Conservation (phyloP, 768 basidiomycete species). For the Boletus coccyginus region DNA sequence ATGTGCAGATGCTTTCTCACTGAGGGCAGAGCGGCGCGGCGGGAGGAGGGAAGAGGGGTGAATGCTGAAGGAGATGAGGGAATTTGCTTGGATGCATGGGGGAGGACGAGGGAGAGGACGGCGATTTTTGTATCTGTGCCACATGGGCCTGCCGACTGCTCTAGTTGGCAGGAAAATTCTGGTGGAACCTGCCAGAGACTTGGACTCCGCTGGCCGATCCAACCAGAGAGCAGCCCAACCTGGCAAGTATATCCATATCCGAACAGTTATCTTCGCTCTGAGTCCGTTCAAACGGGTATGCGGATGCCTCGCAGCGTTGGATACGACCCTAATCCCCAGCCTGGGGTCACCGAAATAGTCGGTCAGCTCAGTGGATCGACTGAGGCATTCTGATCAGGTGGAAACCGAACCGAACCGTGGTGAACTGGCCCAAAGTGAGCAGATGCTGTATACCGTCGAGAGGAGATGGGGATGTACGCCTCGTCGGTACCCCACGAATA, state of each 20-base stretch:
- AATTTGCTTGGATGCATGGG: not conserved
- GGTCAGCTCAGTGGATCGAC: not conserved
- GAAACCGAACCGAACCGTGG: not conserved
- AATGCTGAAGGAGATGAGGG: not conserved
- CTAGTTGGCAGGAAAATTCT: not conserved
- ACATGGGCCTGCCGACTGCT: conserved; percentile 5
- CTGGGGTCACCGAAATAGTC: not conserved
- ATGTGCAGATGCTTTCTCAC: not conserved
- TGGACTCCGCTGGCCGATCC: not conserved
- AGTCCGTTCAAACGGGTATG: not conserved
- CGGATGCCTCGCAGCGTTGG: not conserved
- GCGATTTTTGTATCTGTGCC: not conserved
- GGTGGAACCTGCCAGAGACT: too few relatives aligned
- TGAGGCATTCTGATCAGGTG: not conserved
- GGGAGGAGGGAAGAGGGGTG: not conserved
- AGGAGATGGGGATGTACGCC: too few relatives aligned
- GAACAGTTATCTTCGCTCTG: not conserved
- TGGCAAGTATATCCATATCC: not conserved
- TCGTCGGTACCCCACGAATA: not conserved
- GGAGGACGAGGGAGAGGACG: not conserved
- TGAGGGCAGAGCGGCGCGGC: not conserved
- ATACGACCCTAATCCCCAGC: not conserved
- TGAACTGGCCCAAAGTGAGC: not conserved
- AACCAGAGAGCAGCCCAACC: not conserved
- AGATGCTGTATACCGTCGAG: not conserved